Percentiles rank a stretch among this genome's conserved stretches.
These are phyloP conservation scores for Cyclostephanos tholiformis DNA, from an alignment of 108 stramenopile genomes.

Conservation along the genomic window DNA sequence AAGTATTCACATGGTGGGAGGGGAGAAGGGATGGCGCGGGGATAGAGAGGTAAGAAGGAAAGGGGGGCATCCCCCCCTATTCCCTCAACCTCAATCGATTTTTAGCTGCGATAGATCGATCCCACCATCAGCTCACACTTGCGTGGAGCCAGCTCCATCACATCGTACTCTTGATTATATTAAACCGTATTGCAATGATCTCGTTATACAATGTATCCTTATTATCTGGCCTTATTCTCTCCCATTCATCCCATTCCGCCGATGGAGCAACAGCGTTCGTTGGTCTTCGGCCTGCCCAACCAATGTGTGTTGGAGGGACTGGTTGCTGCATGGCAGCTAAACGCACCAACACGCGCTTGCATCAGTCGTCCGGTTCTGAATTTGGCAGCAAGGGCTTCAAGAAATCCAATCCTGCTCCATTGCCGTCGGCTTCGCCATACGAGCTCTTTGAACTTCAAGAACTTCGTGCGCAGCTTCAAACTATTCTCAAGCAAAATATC, in stretches of 20 bases:
- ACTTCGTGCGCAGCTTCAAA: conserved; percentile 64
- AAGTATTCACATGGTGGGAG: no score
- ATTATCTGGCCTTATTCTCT: neutral
- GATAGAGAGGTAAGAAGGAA: no score
- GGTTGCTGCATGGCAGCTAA: neutral
- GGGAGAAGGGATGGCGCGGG: no score
- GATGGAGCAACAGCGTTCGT: conserved; percentile 2
- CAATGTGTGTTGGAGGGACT: neutral
- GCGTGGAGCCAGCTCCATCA: no score
- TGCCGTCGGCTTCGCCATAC: conserved; percentile 14
- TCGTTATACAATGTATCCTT: neutral
- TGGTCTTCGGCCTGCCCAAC: neutral
- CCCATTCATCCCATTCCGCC: neutral
- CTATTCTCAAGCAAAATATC: conserved; percentile 54
- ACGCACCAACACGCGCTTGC: conserved; percentile 3
- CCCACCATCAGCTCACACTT: no score
- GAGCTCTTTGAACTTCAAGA: conserved; percentile 79
- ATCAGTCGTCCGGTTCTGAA: conserved; percentile 22
- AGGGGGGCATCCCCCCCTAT: no score
- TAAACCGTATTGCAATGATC: neutral
- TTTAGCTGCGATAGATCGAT: no score
- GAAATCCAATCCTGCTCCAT: neutral
- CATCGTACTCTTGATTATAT: neutral
- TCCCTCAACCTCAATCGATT: no score
- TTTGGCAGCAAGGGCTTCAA: conserved; percentile 31